Evolutionary conservation across 179 eudicot species (phyloP).

Genomic region (Vitellaria paradoxa): DNA sequence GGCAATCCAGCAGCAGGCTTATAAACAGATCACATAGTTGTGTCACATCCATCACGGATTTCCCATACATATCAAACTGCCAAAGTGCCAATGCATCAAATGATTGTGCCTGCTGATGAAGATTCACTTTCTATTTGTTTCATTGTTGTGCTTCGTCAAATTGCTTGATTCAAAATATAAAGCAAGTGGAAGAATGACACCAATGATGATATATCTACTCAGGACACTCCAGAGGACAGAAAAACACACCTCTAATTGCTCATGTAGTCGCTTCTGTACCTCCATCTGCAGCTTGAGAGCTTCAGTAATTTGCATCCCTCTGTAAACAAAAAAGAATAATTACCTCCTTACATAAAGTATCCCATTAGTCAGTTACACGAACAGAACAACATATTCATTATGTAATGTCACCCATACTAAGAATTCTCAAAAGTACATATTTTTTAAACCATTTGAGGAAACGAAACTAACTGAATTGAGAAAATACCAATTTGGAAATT

Average conservation of each 20-base stretch:
- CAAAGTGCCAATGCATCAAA: too few species aligned
- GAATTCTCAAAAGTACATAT: background rate
- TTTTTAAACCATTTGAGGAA: background rate
- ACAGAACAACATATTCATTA: constrained; percentile 3
- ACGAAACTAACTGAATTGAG: background rate
- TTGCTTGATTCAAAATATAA: background rate
- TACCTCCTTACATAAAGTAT: constrained; percentile 10
- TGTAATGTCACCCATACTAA: background rate
- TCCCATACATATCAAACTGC: too few species aligned
- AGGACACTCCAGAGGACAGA: background rate
- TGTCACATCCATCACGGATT: background rate
- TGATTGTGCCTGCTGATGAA: background rate
- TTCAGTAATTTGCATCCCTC: constrained; percentile 55
- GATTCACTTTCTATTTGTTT: background rate
- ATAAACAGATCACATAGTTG: background rate
- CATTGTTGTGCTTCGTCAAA: background rate
- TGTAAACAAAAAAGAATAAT: constrained; percentile 20
- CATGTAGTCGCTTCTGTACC: constrained; percentile 63
- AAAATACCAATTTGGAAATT: background rate
- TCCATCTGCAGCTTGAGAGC: constrained; percentile 71
- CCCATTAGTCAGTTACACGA: background rate
- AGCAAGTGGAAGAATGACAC: background rate
- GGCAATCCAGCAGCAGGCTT: background rate
- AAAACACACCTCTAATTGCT: constrained; percentile 49
- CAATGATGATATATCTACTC: background rate